phyloP scores from a whole-genome alignment of 73 alveolate species.

The Durusdinium trenchii region DNA sequence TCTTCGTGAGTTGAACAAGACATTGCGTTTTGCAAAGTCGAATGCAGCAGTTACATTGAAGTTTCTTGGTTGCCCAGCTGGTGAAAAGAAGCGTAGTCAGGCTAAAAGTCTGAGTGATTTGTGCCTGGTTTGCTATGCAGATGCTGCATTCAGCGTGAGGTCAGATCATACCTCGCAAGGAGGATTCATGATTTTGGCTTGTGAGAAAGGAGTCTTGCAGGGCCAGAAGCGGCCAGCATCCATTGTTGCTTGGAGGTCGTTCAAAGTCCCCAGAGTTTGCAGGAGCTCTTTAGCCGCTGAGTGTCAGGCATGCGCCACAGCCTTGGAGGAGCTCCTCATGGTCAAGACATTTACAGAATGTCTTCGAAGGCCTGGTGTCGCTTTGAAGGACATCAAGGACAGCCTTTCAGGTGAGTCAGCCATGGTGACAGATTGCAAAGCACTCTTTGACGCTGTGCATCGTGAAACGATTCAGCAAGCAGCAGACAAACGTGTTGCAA shows the following conservation, averaged over 20 bases:
- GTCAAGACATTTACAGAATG: not conserved
- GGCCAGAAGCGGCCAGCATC: not conserved
- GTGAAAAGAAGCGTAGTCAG: not conserved
- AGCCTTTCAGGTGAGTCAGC: not conserved
- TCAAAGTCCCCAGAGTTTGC: not conserved
- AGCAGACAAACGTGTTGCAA: constrained; percentile 7
- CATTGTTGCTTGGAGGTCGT: not conserved
- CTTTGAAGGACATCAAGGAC: not conserved
- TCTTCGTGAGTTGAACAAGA: not conserved
- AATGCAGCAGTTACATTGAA: not conserved
- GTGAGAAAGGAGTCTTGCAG: not conserved
- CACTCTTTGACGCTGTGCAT: not conserved
- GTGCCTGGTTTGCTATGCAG: not conserved
- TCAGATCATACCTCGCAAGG: not conserved
- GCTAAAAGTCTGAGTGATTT: not conserved
- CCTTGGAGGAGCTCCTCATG: constrained; percentile 10
- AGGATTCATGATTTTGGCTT: not conserved
- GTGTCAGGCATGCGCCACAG: not conserved
- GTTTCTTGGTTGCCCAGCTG: not conserved
- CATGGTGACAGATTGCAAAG: not conserved
- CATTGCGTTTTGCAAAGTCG: not conserved
- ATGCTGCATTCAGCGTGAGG: constrained; percentile 3
- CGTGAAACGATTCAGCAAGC: not conserved
- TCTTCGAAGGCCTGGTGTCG: not conserved
- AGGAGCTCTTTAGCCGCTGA: not conserved